A percentile compares a stretch with the other conserved stretches of the same genome.
Conservation (phyloP, 2,329 filamentous ascomycete species). For the Penicillium sp. region DNA sequence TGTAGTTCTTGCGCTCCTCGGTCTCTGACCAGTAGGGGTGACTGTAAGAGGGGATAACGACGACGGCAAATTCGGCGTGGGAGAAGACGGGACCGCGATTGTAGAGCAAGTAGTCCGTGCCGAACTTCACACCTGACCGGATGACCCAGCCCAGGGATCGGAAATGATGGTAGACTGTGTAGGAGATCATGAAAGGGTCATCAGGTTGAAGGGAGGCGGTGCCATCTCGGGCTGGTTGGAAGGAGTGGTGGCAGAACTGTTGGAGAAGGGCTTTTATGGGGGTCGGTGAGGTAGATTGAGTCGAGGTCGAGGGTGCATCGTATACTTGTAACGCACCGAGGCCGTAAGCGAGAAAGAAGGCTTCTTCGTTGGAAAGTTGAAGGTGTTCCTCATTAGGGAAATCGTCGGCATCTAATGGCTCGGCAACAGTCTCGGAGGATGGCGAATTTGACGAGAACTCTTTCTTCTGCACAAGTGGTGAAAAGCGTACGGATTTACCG, state of each 20-base stretch:
- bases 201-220: constrained; percentile 63
- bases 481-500: constrained; percentile 69
- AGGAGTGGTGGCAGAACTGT: constrained; percentile 69
- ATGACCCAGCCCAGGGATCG: constrained; percentile 94
- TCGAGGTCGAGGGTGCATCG: constrained; percentile 20
- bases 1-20: constrained; percentile 51
- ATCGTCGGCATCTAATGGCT: constrained; percentile 19
- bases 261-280: constrained; percentile 60
- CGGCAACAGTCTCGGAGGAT: constrained; percentile 12
- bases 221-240: constrained; percentile 60
- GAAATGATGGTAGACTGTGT: constrained; percentile 93
- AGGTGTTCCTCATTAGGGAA: constrained; percentile 72
- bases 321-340: constrained; percentile 71
- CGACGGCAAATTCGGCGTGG: constrained; percentile 88
- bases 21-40: constrained; percentile 68
- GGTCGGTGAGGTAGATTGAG: constrained; percentile 41
- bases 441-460: constrained; percentile 50
- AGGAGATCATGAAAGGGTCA: constrained; percentile 82
- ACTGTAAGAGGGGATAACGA: constrained; percentile 80
- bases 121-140: constrained; percentile 89
- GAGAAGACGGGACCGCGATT: constrained; percentile 89
- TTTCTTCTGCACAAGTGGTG: constrained; percentile 65
- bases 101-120: constrained; percentile 92
- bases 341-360: constrained; percentile 83
- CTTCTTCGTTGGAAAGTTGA: constrained; percentile 87